Evolutionary conservation across 495 filamentous ascomycete genomes (phyloP).

Genomic region (Penicillium coprophilum): DNA sequence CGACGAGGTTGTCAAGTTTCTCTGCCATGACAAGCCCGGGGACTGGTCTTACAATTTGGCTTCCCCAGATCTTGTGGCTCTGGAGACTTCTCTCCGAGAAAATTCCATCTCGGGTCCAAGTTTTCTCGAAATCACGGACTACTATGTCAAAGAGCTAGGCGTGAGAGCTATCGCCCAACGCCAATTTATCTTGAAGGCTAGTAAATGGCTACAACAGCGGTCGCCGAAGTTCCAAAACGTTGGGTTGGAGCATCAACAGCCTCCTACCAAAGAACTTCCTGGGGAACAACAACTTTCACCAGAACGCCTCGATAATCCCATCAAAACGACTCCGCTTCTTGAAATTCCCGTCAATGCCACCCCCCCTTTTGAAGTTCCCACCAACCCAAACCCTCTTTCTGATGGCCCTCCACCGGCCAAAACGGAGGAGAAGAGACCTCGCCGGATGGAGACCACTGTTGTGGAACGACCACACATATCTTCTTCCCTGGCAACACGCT

Average conservation of each 20-base stretch:
- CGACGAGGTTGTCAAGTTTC: slow-evolving; percentile 61
- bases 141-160: slow-evolving; percentile 46
- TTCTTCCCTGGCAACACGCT: neutral
- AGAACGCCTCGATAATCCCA: neutral
- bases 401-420: neutral
- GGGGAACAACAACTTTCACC: neutral
- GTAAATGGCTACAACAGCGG: slow-evolving; percentile 42
- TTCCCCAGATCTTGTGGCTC: slow-evolving; percentile 49
- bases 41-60: slow-evolving; percentile 37
- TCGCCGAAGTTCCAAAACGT: slow-evolving; percentile 50
- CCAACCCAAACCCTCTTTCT: neutral
- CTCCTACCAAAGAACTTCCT: neutral
- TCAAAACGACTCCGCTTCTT: neutral
- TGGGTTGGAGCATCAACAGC: slow-evolving; percentile 3
- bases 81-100: slow-evolving; percentile 57
- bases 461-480: neutral
- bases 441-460: neutral
- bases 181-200: slow-evolving; percentile 44
- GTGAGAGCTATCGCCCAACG: slow-evolving; percentile 49
- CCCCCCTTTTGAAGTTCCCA: neutral
- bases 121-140: slow-evolving; percentile 54
- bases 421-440: neutral
- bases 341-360: neutral
- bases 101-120: slow-evolving; percentile 61
- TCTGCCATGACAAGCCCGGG: slow-evolving; percentile 55